Base-by-base conservation (phyloP, 768 basidiomycete species). In the Dioszegia hungarica region DNA sequence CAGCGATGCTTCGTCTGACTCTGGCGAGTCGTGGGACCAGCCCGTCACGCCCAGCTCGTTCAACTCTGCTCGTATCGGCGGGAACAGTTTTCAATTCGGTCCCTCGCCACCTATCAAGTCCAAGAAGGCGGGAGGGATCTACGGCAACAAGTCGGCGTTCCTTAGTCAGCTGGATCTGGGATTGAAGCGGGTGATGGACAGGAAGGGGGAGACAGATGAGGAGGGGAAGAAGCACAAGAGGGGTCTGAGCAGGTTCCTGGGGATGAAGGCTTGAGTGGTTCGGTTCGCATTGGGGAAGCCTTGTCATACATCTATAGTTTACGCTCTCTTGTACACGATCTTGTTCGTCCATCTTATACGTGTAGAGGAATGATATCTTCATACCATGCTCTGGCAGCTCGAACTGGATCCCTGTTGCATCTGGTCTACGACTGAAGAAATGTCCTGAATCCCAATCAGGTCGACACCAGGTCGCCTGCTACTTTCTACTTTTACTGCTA, bases 91-190 rank as follows among this genome's bases (percentile, higher is more conserved):
- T 11, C 31, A 33, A 12, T 43, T 54, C 28, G 53, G 5, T 36
- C 28, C 41, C 20, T 3, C 25, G 15, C 34, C 50, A 28, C 17
- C 37, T 1, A 22, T 15, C 39, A 43, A 36, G 19, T 6, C 44
- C 3, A 45, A 54, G 41, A 54, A 54, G 22, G 11, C 37, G 2
- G 50, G 37, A 9, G 50, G 39, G 22, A 34, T 44, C 2, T 43
- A 45, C 25, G 53, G 53, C 19, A 54, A 45, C 24, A 54, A 43
- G 29, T 54, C 53, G 2, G 53, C 49, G 14, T 51, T 51, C 22
- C 10, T 51, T 2, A 51, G 49, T 38, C 49, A 51, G 36, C 37
- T 51, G 36, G 49, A 51, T 38, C 25, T 51, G 34, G 49, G 49
- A 3, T 17, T 51, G 34, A 51, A 51, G 36, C 15, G 36, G 34